Evolutionary conservation across 805 yeast species (phyloP).

Genomic region (Candida corydali): DNA sequence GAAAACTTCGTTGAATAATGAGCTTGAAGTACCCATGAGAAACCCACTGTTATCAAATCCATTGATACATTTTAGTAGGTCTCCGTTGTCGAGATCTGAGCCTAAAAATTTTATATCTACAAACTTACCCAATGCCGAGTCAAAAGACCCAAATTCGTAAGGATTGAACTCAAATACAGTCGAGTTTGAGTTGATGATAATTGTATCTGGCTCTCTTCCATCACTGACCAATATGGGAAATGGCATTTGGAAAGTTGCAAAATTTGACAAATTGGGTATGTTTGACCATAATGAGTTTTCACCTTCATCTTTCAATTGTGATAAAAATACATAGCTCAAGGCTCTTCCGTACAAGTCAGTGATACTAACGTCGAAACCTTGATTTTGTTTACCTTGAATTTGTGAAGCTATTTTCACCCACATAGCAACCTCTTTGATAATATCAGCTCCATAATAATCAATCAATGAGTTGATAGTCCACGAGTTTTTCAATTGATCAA

Average conservation of each 20-base stretch:
- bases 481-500: constrained; percentile 29
- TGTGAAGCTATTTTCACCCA: constrained; percentile 23
- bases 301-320: constrained; percentile 21
- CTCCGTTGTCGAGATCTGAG: constrained; percentile 57
- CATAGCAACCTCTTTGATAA: constrained; percentile 51
- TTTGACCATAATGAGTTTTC: constrained; percentile 27
- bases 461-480: constrained; percentile 66
- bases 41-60: constrained; percentile 84
- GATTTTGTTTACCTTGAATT: constrained; percentile 19
- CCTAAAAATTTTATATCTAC: constrained; percentile 69
- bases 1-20: constrained; percentile 68
- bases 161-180: constrained; percentile 47
- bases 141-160: constrained; percentile 40
- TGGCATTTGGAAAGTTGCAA: constrained; percentile 37
- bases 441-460: constrained; percentile 58
- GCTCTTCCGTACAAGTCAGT: constrained; percentile 39
- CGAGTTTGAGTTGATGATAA: constrained; percentile 56
- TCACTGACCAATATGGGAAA: constrained; percentile 39
- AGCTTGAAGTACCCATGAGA: constrained; percentile 77
- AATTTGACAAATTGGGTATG: constrained; percentile 27
- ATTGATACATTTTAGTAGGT: constrained; percentile 44
- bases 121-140: constrained; percentile 28
- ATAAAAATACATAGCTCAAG: constrained; percentile 34
- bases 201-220: constrained; percentile 60
- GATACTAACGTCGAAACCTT: constrained; percentile 27